Evolutionary conservation across 495 filamentous ascomycete species (phyloP).

Genomic region (Sporormia fimetaria): DNA sequence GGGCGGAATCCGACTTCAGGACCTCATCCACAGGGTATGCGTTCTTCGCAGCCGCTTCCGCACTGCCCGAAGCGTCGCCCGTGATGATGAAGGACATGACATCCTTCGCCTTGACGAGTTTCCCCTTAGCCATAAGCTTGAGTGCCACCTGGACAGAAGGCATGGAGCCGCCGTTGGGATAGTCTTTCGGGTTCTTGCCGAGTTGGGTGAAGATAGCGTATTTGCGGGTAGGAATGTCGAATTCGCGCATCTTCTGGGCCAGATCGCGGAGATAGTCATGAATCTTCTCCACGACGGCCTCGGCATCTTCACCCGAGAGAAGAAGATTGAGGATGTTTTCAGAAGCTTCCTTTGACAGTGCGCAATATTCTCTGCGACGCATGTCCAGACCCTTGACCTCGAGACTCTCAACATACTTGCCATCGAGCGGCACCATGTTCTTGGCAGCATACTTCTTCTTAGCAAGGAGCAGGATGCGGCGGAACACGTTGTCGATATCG

Average conservation of each 20-base stretch:
- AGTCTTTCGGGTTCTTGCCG: slow-evolving; percentile 84
- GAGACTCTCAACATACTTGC: slow-evolving; percentile 84
- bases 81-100: slow-evolving; percentile 95
- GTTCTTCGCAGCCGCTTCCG: slow-evolving; percentile 69
- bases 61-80: slow-evolving; percentile 57
- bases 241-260: slow-evolving; percentile 69
- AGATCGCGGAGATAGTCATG: slow-evolving; percentile 85
- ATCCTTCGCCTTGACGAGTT: slow-evolving; percentile 77
- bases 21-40: slow-evolving; percentile 82
- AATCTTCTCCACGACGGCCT: slow-evolving; percentile 75
- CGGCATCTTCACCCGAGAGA: slow-evolving; percentile 83
- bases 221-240: slow-evolving; percentile 60
- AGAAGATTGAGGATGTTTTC: slow-evolving; percentile 73
- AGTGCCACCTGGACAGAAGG: slow-evolving; percentile 95
- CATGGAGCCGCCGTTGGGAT: slow-evolving; percentile 86
- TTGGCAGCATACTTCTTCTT: slow-evolving; percentile 99
- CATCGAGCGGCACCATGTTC: slow-evolving; percentile 79
- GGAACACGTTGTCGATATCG: slow-evolving; percentile 96
- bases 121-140: slow-evolving; percentile 75
- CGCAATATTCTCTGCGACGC: slow-evolving; percentile 92
- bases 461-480: slow-evolving; percentile 81
- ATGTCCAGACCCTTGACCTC: slow-evolving; percentile 98
- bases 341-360: slow-evolving; percentile 85
- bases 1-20: slow-evolving; percentile 54
- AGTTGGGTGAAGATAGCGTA: slow-evolving; percentile 98